Evolutionary conservation across 1,284 basidiomycete species (phyloP), one percentile per base, ranked within the genome.

Genomic region (Quambalaria eucalypti): DNA sequence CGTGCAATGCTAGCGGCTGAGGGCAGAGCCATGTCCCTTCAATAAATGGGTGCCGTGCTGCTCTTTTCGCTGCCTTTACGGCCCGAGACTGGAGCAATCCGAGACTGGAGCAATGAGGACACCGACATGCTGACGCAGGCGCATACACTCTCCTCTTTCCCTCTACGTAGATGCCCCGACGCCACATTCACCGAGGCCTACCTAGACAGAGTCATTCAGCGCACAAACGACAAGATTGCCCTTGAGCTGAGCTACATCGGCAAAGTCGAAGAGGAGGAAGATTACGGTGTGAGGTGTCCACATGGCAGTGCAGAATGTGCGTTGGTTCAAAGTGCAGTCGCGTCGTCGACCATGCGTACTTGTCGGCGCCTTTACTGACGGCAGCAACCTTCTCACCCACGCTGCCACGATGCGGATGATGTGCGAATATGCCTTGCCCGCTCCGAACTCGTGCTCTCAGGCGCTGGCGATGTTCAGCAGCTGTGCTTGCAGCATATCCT

Each of bases 401-500:
- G n/a, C n/a, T n/a, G n/a, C n/a, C n/a, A n/a, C n/a, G n/a, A n/a
- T n/a, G n/a, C n/a, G n/a, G n/a, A n/a, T n/a, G n/a, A n/a, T n/a
- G n/a, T n/a, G n/a, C n/a, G n/a, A n/a, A n/a, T n/a, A n/a, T n/a
- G n/a, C n/a, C n/a, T n/a, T n/a, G n/a, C n/a, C n/a, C n/a, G n/a
- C n/a, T n/a, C n/a, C n/a, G n/a, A n/a, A 19, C 42, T 14, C 25
- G 19, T 26, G 16, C 25, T 25, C 4, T 46, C 42, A 46, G 42
- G 42, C 38, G 56, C 51, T 23, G 67, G 63, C 28, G 65, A 69
- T 48, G 50, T 69, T 16, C 67, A 69, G 23, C 65, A 69, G 56
- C 65, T 69, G 14, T 69, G 67, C 54, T 59, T 69, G 1, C 58
- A 62, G 40, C 52, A 61, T 25, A 60, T 60, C 6, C 67, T 69